Evolutionary conservation across 345 rosid genomes (phyloP).

Genomic region (Turritis glabra): DNA sequence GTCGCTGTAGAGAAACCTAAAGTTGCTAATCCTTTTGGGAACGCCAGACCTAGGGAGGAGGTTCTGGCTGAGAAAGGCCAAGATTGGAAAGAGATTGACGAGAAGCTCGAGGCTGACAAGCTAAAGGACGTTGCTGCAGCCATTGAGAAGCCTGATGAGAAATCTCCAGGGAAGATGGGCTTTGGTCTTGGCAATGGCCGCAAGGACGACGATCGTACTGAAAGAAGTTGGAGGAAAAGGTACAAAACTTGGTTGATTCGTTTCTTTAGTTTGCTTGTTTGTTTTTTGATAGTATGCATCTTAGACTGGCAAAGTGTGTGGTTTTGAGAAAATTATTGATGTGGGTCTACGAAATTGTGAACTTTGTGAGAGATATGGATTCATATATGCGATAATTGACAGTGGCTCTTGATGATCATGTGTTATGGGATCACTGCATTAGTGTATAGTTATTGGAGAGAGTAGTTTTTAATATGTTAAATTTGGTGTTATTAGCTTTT

Average conservation of each 20-base stretch:
- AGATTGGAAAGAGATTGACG: constrained; percentile 94
- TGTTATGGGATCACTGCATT: constrained; percentile 2
- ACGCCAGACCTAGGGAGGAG: constrained; percentile 95
- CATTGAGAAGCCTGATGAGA: constrained; percentile 49
- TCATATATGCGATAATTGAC: background rate
- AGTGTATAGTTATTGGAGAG: background rate
- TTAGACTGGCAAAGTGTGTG: background rate
- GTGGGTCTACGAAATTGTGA: background rate
- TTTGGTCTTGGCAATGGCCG: constrained; percentile 49
- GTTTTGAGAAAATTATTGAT: background rate
- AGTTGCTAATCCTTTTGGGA: constrained; percentile 77
- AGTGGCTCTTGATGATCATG: background rate
- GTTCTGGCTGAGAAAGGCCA: constrained; percentile 89
- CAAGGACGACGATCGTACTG: constrained; percentile 35
- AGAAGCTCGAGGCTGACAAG: constrained; percentile 65
- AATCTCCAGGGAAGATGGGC: constrained; percentile 43
- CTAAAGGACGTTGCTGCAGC: constrained; percentile 45
- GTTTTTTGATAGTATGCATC: background rate
- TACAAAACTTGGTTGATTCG: constrained; percentile 38
- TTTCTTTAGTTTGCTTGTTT: background rate
- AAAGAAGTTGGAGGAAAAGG: constrained; percentile 62
- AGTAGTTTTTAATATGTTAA: background rate
- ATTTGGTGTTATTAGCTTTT: background rate
- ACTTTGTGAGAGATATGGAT: background rate
- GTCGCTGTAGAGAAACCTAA: constrained; percentile 50